Conservation (phyloP, 225 moss, liverwort and hornwort genomes). For the Sphagnum tenellum region DNA sequence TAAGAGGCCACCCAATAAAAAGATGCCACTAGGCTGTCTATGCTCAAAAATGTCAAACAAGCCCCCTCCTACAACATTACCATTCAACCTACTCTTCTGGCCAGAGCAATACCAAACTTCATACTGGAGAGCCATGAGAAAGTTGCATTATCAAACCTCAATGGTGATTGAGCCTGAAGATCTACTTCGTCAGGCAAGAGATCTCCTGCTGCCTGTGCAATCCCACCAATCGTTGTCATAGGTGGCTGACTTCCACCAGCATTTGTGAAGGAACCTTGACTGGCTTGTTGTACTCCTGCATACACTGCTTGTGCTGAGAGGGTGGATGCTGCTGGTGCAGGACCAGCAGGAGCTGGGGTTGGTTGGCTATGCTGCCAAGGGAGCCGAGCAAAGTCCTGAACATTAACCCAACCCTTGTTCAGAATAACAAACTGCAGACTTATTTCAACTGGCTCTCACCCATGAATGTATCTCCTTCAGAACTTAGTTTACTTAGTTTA, state of each 20-base stretch:
- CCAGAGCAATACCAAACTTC: too few relatives aligned
- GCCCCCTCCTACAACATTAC: too few relatives aligned
- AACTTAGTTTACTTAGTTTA: too few relatives aligned
- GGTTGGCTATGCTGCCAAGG: slow-evolving; percentile 84
- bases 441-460: too few relatives aligned
- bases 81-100: too few relatives aligned
- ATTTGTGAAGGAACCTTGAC: slow-evolving; percentile 14
- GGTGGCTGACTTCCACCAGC: slow-evolving; percentile 23
- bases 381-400: slow-evolving; percentile 74
- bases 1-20: too few relatives aligned
- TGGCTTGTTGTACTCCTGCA: slow-evolving; percentile 18
- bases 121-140: too few relatives aligned
- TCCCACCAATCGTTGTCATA: slow-evolving; percentile 10
- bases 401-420: neutral
- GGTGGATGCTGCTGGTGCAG: slow-evolving; percentile 37
- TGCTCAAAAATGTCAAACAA: too few relatives aligned
- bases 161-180: slow-evolving; percentile 18
- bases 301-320: slow-evolving; percentile 39
- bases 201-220: slow-evolving; percentile 29
- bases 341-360: slow-evolving; percentile 51
- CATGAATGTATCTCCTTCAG: too few relatives aligned
- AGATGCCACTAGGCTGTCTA: too few relatives aligned
- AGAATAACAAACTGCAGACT: too few relatives aligned
- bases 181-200: slow-evolving; percentile 53
- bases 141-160: slow-evolving; percentile 17